A percentile compares a stretch with the other conserved stretches of the same genome.
These are phyloP conservation scores for Kodamaea nitidulidarum DNA, from an alignment of 805 yeast genomes.

Conservation along the genomic window DNA sequence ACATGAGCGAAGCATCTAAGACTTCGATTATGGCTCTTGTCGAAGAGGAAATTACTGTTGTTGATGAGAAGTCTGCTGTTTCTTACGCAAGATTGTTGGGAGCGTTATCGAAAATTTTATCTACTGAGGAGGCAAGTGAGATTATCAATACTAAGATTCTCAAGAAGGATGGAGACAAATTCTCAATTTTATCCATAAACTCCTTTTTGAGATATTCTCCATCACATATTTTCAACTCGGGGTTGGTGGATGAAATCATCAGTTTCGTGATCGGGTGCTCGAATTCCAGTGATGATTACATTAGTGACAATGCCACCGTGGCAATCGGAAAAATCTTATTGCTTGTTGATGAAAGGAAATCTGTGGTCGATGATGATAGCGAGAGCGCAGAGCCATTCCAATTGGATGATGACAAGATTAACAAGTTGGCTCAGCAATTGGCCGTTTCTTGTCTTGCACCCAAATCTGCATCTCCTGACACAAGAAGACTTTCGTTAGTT, in stretches of 20 bases:
- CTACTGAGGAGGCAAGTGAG: constrained; percentile 56
- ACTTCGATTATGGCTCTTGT: constrained; percentile 64
- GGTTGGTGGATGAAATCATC: constrained; percentile 47
- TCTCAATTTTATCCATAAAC: constrained; percentile 69
- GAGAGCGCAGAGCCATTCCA: constrained; percentile 26
- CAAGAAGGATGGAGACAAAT: constrained; percentile 41
- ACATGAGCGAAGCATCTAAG: constrained; percentile 72
- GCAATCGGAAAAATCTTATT: constrained; percentile 81
- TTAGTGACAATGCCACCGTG: constrained; percentile 70
- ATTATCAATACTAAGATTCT: constrained; percentile 60
- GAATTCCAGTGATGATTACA: constrained; percentile 42
- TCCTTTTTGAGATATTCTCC: constrained; percentile 79
- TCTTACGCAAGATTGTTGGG: constrained; percentile 80
- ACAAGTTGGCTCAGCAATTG: constrained; percentile 46
- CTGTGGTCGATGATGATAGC: constrained; percentile 17
- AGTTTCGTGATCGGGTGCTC: constrained; percentile 45
- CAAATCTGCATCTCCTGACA: constrained; percentile 60
- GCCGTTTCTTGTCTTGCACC: constrained; percentile 51
- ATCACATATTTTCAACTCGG: constrained; percentile 52
- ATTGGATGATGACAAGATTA: constrained; percentile 39
- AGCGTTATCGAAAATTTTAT: constrained; percentile 64
- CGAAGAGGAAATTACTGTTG: constrained; percentile 57
- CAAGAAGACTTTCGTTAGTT: constrained; percentile 75
- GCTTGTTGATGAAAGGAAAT: constrained; percentile 37
- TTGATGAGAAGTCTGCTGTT: constrained; percentile 59